phyloP scores from a whole-genome alignment of 2,329 filamentous ascomycete species.

The Knoxdaviesia capensis region DNA sequence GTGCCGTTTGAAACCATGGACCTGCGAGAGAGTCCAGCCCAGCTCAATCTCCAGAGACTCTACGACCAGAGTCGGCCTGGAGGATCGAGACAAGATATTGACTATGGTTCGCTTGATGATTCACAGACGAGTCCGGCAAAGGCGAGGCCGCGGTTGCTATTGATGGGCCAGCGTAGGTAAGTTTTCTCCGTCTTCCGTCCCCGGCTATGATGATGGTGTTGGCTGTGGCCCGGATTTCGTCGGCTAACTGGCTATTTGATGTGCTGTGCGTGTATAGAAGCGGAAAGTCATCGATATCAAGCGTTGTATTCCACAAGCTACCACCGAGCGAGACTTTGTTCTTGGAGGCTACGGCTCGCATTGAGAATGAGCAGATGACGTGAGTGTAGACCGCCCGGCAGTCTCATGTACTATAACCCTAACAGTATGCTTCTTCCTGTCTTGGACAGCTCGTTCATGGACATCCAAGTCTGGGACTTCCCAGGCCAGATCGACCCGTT shows the following conservation, averaged over 20 bases:
- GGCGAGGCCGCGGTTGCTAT: constrained; percentile 63
- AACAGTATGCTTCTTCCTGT: not conserved
- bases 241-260: too few species aligned
- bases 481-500: constrained; percentile 84
- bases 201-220: not conserved
- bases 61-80: too few species aligned
- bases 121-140: too few species aligned
- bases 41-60: too few species aligned
- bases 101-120: too few species aligned
- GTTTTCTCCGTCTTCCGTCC: constrained; percentile 7
- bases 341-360: constrained; percentile 80
- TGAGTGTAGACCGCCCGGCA: constrained; percentile 23
- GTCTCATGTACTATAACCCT: constrained; percentile 6
- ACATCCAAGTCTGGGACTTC: constrained; percentile 97
- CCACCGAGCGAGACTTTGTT: constrained; percentile 91
- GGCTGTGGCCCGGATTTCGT: too few species aligned
- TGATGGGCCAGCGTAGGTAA: constrained; percentile 92
- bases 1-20: too few species aligned
- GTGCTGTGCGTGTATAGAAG: constrained; percentile 55
- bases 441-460: constrained; percentile 98
- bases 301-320: constrained; percentile 97
- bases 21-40: too few species aligned
- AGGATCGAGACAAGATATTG: too few species aligned
- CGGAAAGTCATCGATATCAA: constrained; percentile 95
- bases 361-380: constrained; percentile 92